phyloP scores from a whole-genome alignment of 257 asterid genomes.

The Solanum bulbocastanum region DNA sequence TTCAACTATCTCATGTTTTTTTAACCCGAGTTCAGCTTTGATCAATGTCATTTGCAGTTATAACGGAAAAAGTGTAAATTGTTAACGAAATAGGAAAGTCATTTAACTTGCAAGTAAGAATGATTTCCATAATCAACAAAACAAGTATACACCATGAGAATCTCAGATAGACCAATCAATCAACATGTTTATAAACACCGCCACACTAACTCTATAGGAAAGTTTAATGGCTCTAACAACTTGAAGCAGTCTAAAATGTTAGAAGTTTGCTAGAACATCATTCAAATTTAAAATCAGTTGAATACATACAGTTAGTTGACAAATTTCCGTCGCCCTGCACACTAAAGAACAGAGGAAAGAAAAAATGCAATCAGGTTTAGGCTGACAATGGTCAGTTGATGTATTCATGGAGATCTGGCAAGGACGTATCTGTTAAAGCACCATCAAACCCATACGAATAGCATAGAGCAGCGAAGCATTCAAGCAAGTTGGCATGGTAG shows the following conservation, averaged over 20 bases:
- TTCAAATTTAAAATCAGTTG: background rate
- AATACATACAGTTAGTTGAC: background rate
- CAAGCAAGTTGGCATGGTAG: background rate
- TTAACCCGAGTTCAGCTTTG: constrained; percentile 88
- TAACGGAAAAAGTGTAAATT: background rate
- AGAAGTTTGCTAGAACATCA: background rate
- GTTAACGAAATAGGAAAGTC: background rate
- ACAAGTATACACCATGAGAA: background rate
- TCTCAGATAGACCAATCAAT: background rate
- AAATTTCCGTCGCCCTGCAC: background rate
- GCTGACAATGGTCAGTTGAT: background rate
- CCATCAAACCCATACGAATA: background rate
- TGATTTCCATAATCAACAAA: background rate
- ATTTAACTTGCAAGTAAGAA: background rate
- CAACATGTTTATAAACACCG: background rate
- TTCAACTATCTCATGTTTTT: constrained; percentile 77
- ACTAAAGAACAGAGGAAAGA: background rate
- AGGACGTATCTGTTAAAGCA: background rate
- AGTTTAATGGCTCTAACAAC: background rate
- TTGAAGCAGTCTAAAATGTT: background rate
- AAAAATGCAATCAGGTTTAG: background rate
- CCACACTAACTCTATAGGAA: background rate
- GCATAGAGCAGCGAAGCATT: background rate
- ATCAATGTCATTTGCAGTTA: constrained; percentile 77
- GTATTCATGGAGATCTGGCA: background rate